Percentiles rank a stretch among this genome's conserved stretches.
Conservation (phyloP, 148 eudicot species). For the Drosera capensis region DNA sequence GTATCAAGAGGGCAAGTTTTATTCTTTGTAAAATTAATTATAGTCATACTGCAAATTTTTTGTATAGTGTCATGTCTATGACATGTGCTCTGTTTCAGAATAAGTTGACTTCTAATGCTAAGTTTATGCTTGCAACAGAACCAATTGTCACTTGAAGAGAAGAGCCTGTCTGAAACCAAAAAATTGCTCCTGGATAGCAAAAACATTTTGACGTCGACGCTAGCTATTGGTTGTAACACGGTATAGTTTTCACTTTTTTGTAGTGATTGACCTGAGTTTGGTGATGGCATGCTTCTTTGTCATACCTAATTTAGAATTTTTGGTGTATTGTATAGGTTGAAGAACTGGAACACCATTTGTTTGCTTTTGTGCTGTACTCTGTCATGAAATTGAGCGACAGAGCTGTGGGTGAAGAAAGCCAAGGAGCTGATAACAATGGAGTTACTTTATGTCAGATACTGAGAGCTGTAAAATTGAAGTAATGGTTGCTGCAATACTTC, state of each 20-base stretch:
- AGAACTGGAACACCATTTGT: constrained; percentile 67
- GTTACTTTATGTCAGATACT: constrained; percentile 54
- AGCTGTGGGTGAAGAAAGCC: constrained; percentile 7
- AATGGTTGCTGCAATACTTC: constrained; percentile 4
- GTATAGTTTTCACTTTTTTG: constrained; percentile 17
- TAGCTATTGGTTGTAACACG: constrained; percentile 43
- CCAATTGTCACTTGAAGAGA: constrained; percentile 37
- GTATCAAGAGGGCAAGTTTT: too few species aligned
- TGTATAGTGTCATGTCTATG: not conserved
- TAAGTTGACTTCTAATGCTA: not conserved
- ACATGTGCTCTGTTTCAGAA: too few species aligned
- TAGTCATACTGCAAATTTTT: too few species aligned
- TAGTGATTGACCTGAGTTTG: constrained; percentile 2
- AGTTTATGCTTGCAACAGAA: constrained; percentile 36
- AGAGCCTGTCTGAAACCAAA: constrained; percentile 27
- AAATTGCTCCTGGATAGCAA: constrained; percentile 50
- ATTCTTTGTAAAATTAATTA: too few species aligned
- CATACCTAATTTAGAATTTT: not conserved
- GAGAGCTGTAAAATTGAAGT: constrained; percentile 68
- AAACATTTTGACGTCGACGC: constrained; percentile 28
- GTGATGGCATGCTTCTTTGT: not conserved
- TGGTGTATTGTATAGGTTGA: constrained; percentile 35
- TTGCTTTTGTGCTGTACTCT: constrained; percentile 59
- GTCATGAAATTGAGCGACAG: constrained; percentile 37
- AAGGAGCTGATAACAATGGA: constrained; percentile 15